Evolutionary conservation across 352 stramenopile genomes (phyloP).

Genomic region (Blastocystis sp.): DNA sequence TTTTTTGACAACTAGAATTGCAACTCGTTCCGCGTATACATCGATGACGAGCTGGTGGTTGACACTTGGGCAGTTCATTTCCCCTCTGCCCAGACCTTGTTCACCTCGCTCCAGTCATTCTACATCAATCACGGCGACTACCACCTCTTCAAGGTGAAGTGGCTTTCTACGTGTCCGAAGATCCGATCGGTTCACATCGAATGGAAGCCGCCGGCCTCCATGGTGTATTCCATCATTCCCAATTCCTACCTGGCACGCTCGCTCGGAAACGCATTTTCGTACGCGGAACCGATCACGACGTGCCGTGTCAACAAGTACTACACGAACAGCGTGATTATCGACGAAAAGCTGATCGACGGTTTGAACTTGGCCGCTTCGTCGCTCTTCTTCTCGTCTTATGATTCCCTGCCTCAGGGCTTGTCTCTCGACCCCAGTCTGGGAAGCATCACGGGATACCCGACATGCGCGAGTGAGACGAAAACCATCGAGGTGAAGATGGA

Average conservation of each 20-base stretch:
- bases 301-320: conserved; percentile 28
- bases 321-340: background rate
- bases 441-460: conserved; percentile 41
- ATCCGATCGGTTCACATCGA: conserved; percentile 22
- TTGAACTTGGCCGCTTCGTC: background rate
- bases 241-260: background rate
- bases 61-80: conserved; percentile 17
- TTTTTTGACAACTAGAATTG: conserved; percentile 25
- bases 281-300: conserved; percentile 20
- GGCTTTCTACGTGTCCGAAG: conserved; percentile 24
- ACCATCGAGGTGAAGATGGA: background rate
- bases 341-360: background rate
- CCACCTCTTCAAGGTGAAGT: background rate
- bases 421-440: conserved; percentile 36
- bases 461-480: background rate
- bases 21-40: conserved; percentile 3
- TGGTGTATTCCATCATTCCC: background rate
- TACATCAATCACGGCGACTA: background rate
- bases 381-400: background rate
- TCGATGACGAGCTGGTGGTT: conserved; percentile 21
- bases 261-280: background rate
- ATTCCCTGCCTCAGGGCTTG: conserved; percentile 39
- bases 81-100: background rate
- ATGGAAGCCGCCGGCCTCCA: background rate
- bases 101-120: background rate